Evolutionary conservation across 2,329 filamentous ascomycete genomes (phyloP), one percentile per base, ranked within the genome.

Genomic region (Decorospora gaudefroyi): DNA sequence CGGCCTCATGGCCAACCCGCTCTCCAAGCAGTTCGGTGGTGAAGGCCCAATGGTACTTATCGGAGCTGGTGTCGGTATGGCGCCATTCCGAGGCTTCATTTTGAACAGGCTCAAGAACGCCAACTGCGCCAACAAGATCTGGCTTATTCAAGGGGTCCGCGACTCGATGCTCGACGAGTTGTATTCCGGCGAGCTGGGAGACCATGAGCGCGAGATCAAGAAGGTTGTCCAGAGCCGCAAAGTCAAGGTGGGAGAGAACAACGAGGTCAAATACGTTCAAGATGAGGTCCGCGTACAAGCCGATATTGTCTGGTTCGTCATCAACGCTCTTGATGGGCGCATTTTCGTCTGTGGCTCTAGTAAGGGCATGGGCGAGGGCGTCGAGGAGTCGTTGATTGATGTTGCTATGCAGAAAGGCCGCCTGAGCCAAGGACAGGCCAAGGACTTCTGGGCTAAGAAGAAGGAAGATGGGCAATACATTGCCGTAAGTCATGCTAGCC

Each of bases 11-110:
- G 86, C 90, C 50, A 99, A 99, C 70, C 93, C 93, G 0, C 80
- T 99, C 1, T 93, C 91, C 8, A 87, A 86, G 65, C 85, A 96
- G 65, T 99, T 97, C 66, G 86, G 90, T 38, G 85, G 88, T 2
- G 92, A 99, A 68, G 93, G 93, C 0, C 93, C 93, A 0, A 99
- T 99, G 93, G 84, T 99, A 25, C 81, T 99, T 33, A 96, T 99
- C 59, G 93, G 93, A 21, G 93, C 93, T 4, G 93, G 93, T 42
- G 93, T 99, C 15, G 93, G 93, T 53, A 92, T 99, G 71, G 93
- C 93, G 8, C 93, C 93, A 0, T 99, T 99, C 84, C 85, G 93
- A 34, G 93, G 93, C 45, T 99, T 99, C 70, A 95, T 99, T 30
- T 88, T 97, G 74, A 89, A 95, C 47, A 83, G 91, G 9, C 79